Base-by-base conservation (phyloP, 306 rosid genomes). In the Sicyos edulis region DNA sequence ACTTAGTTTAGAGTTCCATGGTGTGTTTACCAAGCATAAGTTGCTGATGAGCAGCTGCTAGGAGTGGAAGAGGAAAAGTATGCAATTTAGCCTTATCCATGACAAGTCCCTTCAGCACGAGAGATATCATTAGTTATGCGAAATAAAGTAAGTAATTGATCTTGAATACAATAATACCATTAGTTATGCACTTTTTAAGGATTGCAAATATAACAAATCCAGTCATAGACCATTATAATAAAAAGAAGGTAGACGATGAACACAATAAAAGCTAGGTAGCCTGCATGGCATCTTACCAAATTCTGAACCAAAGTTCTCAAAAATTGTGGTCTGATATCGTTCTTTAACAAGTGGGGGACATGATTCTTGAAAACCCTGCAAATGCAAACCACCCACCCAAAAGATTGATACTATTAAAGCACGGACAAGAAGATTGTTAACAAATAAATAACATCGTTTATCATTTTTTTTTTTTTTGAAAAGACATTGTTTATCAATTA, bases 311-410 rank as follows among this genome's bases (percentile, higher is more conserved):
- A 71, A 74, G 58, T 78, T 74, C 54, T 78, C 44, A 86, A 80
- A 74, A 81, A 64, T 60, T 88, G 78, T 72, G 83, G 82, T 79
- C 81, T 77, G 63, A 85, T 61, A 72, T 78, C 77, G 42, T 91
- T 91, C 85, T 58, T 82, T 42, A 92, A 80, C 81, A 92, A 76
- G 54, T 81, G 80, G 63, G 96, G 96, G 76, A 87, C 78, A 69
- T 79, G 81, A 74, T 90, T 90, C 89, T 89, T 88, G 87, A 90
- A 92, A 60, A 86, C 76, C 98, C 98, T 92, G 80, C 77, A 88
- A 70, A 72, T 50, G 32, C 62, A 26, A 50, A 51, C 70, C 62
- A 57, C 22, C 75, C 80, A 61, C 6, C 22, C 42, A 58, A 57
- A 74, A 53, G 54, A 70, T 70, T 6, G 67, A 67, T 73, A 51